phyloP scores from a whole-genome alignment of 495 filamentous ascomycete genomes.

The Neurospora sp. region DNA sequence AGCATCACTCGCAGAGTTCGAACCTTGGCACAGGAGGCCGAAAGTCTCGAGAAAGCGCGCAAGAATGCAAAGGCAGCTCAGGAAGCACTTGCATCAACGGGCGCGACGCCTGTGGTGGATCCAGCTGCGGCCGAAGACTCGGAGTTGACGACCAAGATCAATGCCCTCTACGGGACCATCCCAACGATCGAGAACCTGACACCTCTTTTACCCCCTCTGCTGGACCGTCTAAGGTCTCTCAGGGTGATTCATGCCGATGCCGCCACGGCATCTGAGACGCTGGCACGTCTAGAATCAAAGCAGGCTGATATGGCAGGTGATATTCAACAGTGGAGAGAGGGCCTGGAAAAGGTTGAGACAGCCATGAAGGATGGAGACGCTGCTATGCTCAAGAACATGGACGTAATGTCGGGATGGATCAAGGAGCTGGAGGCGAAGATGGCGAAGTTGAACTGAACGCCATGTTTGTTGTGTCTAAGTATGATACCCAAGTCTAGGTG shows the following conservation, averaged over 20 bases:
- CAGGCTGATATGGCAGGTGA: slow-evolving; percentile 78
- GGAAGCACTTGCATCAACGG: slow-evolving; percentile 42
- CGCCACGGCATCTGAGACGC: slow-evolving; percentile 67
- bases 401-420: slow-evolving; percentile 78
- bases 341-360: slow-evolving; percentile 66
- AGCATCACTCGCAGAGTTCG: slow-evolving; percentile 61
- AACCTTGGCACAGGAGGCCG: slow-evolving; percentile 68
- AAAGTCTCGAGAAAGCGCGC: slow-evolving; percentile 62
- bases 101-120: slow-evolving; percentile 27
- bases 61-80: slow-evolving; percentile 60
- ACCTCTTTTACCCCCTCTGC: slow-evolving; percentile 72
- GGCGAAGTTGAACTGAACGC: slow-evolving; percentile 36
- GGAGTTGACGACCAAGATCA: slow-evolving; percentile 75
- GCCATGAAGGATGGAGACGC: slow-evolving; percentile 58
- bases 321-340: slow-evolving; percentile 77
- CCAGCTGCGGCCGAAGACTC: slow-evolving; percentile 31
- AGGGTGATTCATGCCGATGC: slow-evolving; percentile 80
- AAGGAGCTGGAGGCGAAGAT: slow-evolving; percentile 74
- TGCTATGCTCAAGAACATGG: slow-evolving; percentile 66
- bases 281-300: slow-evolving; percentile 64
- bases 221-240: slow-evolving; percentile 78
- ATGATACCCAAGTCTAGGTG: slow-evolving; percentile 19
- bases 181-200: slow-evolving; percentile 80
- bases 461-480: background rate
- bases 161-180: slow-evolving; percentile 81